Evolutionary conservation across 1,139 yeast species (phyloP), one percentile per base, ranked within the genome.

Genomic region (Diutina pseudorugosa): DNA sequence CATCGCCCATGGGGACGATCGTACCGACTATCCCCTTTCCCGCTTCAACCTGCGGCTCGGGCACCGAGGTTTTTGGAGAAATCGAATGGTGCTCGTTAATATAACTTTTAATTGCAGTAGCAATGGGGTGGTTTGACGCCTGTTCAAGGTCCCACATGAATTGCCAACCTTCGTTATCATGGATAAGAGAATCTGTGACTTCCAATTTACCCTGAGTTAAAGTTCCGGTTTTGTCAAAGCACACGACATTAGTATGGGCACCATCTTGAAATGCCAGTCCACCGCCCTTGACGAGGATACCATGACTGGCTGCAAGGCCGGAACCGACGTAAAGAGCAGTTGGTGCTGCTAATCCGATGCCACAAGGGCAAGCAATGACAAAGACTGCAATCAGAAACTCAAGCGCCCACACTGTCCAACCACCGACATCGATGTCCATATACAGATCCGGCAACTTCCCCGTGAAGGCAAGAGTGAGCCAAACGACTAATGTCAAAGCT

Each of bases 231-330:
- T 85, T 85, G 65, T 85, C 94, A 64, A 85, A 85, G 59, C 91
- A 85, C 14, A 85, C 77, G 49, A 82, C 76, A 54, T 79, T 77
- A 40, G 83, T 70, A 33, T 70, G 71, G 1, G 90, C 78, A 1
- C 85, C 91, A 61, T 85, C 89, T 65, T 85, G 91, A 62, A 85
- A 85, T 1, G 93, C 90, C 52, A 80, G 82, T 49, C 94, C 94
- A 12, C 94, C 94, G 40, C 93, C 93, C 60, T 83, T 77, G 1
- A 86, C 90, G 51, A 85, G 69, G 51, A 85, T 82, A n/a, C 94
- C 94, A 62, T 81, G 58, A 54, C 69, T 72, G 12, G 77, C 77
- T 41, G 78, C 77, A 56, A 73, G 62, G 0, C 77, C 76, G 4
- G 77, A 68, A 0, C 78, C 78, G 4, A 73, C 77, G 61, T 72